phyloP scores from a whole-genome alignment of 2,329 filamentous ascomycete species.

The Apiospora kogelbergensis region DNA sequence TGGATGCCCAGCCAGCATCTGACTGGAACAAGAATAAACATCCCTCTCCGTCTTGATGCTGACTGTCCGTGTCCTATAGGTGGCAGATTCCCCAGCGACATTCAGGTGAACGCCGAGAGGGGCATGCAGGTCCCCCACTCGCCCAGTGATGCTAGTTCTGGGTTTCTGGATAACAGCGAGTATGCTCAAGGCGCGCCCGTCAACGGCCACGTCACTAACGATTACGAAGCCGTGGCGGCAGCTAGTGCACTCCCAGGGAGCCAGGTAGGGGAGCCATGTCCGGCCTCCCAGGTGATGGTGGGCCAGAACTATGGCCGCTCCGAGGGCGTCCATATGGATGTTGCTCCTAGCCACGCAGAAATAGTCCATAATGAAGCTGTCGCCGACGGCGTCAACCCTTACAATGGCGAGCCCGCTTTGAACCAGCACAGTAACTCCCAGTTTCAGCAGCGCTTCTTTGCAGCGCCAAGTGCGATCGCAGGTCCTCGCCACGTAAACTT shows the following conservation, averaged over 20 bases:
- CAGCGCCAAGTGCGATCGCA: constrained; percentile 20
- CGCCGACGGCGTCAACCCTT: constrained; percentile 58
- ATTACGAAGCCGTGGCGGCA: constrained; percentile 60
- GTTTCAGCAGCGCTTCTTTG: constrained; percentile 11
- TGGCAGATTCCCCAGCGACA: constrained; percentile 84
- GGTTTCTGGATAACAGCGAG: constrained; percentile 36
- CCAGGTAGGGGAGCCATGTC: constrained; percentile 36
- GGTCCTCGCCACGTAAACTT: constrained; percentile 16
- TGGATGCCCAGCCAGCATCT: neutral
- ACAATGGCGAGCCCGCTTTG: constrained; percentile 27
- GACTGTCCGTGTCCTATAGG: constrained; percentile 5
- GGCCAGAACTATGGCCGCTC: constrained; percentile 45
- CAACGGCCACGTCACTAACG: constrained; percentile 30
- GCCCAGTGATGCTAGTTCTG: constrained; percentile 80
- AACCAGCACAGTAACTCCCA: constrained; percentile 16
- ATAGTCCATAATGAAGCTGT: constrained; percentile 50
- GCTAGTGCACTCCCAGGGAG: constrained; percentile 55
- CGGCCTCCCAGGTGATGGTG: constrained; percentile 22
- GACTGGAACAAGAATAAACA: neutral
- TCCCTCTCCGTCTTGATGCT: neutral
- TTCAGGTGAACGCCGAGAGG: constrained; percentile 76
- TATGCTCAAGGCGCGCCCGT: constrained; percentile 20
- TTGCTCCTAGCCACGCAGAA: constrained; percentile 50
- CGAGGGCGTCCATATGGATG: constrained; percentile 44
- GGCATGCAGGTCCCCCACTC: constrained; percentile 78